Conservation (phyloP, 441 rosid species). For the Populus hybrid region DNA sequence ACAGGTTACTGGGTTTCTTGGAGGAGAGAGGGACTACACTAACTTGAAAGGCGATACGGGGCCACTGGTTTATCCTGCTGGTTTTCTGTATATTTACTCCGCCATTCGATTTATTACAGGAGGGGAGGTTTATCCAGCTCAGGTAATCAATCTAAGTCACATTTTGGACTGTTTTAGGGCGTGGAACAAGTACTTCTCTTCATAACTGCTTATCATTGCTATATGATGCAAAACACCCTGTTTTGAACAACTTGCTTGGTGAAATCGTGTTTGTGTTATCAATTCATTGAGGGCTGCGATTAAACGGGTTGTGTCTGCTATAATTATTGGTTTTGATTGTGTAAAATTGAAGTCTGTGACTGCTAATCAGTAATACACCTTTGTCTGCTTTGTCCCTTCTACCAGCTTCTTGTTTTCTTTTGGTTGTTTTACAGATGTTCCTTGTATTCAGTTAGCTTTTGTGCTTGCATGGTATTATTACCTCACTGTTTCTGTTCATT, state of each 20-base stretch:
- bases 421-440: background rate
- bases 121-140: conserved; percentile 71
- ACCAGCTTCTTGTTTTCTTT: background rate
- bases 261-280: background rate
- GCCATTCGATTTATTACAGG: conserved; percentile 67
- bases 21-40: conserved; percentile 83
- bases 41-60: conserved; percentile 93
- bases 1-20: conserved; percentile 83
- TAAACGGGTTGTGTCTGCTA: background rate
- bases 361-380: background rate
- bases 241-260: background rate
- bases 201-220: background rate
- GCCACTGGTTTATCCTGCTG: conserved; percentile 93
- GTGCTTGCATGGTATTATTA: background rate
- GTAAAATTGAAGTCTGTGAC: background rate
- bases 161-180: background rate
- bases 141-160: conserved; percentile 38
- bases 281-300: background rate
- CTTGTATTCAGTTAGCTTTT: background rate
- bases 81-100: conserved; percentile 91
- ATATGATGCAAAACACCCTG: background rate
- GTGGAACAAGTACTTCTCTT: background rate
- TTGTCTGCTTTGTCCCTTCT: background rate
- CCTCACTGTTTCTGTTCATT: conserved; percentile 4
- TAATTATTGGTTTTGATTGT: background rate